Evolutionary conservation across 228 moss, liverwort and hornwort species (phyloP), one percentile per base, ranked within the genome.

Genomic region (Sphagnum magellanicum): DNA sequence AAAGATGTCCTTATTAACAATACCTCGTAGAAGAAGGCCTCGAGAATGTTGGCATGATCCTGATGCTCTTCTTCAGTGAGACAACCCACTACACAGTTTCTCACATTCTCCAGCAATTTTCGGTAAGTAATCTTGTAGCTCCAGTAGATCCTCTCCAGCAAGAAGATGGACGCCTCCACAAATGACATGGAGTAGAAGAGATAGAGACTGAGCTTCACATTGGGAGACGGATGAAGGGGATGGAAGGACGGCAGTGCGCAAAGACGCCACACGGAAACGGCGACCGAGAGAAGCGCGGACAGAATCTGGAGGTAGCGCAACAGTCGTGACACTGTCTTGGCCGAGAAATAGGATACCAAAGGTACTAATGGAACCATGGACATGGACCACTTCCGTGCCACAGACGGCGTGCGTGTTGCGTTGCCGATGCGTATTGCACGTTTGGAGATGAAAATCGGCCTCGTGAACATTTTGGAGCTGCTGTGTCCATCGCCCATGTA

Each of bases 21-120:
- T 68, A 90, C 94, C 74, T 85, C 74, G 67, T 86, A 94, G 61
- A 90, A 94, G 74, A 94, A 94, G 16, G 82, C 78, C 66, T 66
- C 71, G 46, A 87, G 83, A 50, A 80, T 84, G 11, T 83, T 83
- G 62, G 70, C 65, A 15, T 76, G 77, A 6, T 8, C 63, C 1
- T 74, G 78, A n/a, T 78, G 70, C 55, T 67, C 81, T 64, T 77
- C 79, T 46, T 78, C 63, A 32, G 32, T 32, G 32, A 32, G 32
- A 32, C 32, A 2, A 3, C 1, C 32, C 32, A 3, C 3, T 32
- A 32, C 3, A 32, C 32, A 32, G 48, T 77, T 8, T 72, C 63
- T 80, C 66, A 90, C 85, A 13, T 74, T 59, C 74, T 69, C 16
- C 49, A 91, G 77, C 46, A 91, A 75, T 15, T 81, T 16, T 65